Evolutionary conservation across 2,329 filamentous ascomycete species (phyloP), one percentile per base, ranked within the genome.

Genomic region (Sporothrix brasiliensis): DNA sequence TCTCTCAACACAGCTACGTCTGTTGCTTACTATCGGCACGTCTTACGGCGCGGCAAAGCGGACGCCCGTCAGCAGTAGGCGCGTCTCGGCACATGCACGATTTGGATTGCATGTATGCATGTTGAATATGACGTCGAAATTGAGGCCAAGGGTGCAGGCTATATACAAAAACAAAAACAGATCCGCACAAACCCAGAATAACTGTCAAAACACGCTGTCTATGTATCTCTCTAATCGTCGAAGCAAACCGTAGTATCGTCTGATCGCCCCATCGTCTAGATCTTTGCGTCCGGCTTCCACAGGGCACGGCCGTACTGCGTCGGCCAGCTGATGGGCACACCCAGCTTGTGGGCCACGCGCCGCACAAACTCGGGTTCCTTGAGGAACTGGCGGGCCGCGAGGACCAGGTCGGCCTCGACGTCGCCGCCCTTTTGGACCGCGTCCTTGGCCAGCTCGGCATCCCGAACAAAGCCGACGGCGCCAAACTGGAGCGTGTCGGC

Each of bases 311-410:
- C 74, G 74, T 87, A 88, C 78, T 96, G 92, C 74, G 88, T 88
- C 0, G 93, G 87, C 87, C 90, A 90, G 75, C 89, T 83, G 5
- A 94, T 87, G 71, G 88, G 82, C 3, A 94, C 88, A 11, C 87
- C 88, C 44, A 97, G 81, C 74, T 93, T 87, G 72, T 91, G 86
- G 0, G 92, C 93, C 73, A 87, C 89, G 47, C 86, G 85, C 80
- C 92, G 88, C 10, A 93, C 90, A 77, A 93, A 88, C 71, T 92
- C 89, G 0, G 93, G 91, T 77, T 97, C 92, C 78, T 92, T 88
- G 80, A 96, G 84, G 79, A 95, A 95, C 76, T 91, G 90, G 70
- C 92, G 84, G 0, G 87, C 94, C 1, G 91, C 84, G 21, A 94
- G 84, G 0, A 90, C 88, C n/a, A 94, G 79, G 77, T 97, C 93